Percentiles rank a stretch among this genome's conserved stretches.
Conservation (phyloP, 2,329 filamentous ascomycete genomes). For the Neofusicoccum parvum region DNA sequence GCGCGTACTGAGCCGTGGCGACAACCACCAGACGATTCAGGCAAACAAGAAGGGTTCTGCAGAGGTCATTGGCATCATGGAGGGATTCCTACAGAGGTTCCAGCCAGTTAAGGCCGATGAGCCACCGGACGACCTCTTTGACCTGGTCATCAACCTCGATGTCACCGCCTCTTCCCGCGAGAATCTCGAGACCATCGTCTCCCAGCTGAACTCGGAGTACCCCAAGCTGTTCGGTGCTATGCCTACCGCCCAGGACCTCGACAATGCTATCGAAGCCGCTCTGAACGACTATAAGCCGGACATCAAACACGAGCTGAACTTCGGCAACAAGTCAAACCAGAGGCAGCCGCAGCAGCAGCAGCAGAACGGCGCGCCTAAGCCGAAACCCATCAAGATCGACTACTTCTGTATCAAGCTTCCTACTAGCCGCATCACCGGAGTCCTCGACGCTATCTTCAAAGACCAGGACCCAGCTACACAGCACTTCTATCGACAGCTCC, state of each 20-base stretch:
- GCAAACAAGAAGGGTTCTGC: conserved; percentile 69
- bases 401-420: conserved; percentile 66
- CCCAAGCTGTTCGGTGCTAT: conserved; percentile 73
- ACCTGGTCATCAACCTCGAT: conserved; percentile 82
- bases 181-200: conserved; percentile 81
- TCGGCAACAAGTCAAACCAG: conserved; percentile 42
- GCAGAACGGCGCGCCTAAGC: background rate
- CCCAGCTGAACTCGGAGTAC: conserved; percentile 71
- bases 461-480: conserved; percentile 55
- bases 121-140: conserved; percentile 79
- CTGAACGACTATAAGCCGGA: conserved; percentile 76
- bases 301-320: conserved; percentile 71
- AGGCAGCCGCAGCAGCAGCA: conserved; percentile 25
- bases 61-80: conserved; percentile 90
- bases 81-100: conserved; percentile 86
- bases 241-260: conserved; percentile 73
- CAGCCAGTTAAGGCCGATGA: conserved; percentile 70
- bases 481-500: conserved; percentile 75
- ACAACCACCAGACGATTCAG: conserved; percentile 98
- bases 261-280: conserved; percentile 75
- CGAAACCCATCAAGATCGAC: conserved; percentile 56
- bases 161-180: conserved; percentile 73
- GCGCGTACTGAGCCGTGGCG: conserved; percentile 80
- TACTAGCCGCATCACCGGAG: conserved; percentile 52
- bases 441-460: conserved; percentile 72